These are phyloP conservation scores for Cyberlindnera sargentensis DNA, from an alignment of 805 yeast species.

Conservation along the genomic window DNA sequence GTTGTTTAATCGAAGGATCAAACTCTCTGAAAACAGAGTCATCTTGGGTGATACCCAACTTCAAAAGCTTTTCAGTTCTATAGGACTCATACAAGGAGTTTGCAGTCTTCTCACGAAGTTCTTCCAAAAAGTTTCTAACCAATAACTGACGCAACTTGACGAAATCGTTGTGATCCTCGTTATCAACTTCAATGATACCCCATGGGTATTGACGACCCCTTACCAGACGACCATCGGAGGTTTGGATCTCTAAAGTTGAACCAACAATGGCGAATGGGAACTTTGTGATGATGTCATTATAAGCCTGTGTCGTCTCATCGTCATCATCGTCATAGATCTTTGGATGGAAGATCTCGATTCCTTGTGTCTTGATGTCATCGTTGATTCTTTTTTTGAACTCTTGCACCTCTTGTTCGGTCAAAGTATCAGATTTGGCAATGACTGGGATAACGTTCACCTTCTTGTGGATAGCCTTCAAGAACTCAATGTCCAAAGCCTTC, in stretches of 20 bases:
- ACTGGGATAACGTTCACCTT: slow-evolving; percentile 93
- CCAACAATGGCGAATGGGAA: slow-evolving; percentile 95
- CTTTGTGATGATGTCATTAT: slow-evolving; percentile 57
- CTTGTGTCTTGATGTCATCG: slow-evolving; percentile 69
- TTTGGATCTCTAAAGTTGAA: slow-evolving; percentile 64
- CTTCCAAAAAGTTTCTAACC: slow-evolving; percentile 88
- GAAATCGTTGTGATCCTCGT: slow-evolving; percentile 90
- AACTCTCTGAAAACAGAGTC: slow-evolving; percentile 88
- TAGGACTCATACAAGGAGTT: slow-evolving; percentile 78
- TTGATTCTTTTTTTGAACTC: slow-evolving; percentile 71
- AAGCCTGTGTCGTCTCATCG: slow-evolving; percentile 66
- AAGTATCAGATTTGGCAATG: slow-evolving; percentile 89
- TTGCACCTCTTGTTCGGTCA: slow-evolving; percentile 77
- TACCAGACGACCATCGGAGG: slow-evolving; percentile 67
- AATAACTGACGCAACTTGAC: slow-evolving; percentile 81
- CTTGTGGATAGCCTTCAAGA: slow-evolving; percentile 81
- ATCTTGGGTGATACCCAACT: slow-evolving; percentile 89
- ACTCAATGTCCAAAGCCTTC: slow-evolving; percentile 80
- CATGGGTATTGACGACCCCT: slow-evolving; percentile 95
- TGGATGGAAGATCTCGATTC: slow-evolving; percentile 73
- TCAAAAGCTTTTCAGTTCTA: slow-evolving; percentile 72
- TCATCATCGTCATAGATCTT: slow-evolving; percentile 75
- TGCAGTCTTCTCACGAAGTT: slow-evolving; percentile 79
- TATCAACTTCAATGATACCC: slow-evolving; percentile 95
- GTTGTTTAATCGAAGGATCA: slow-evolving; percentile 87